A percentile compares a stretch with the other conserved stretches of the same genome.
Conservation (phyloP, 257 asterid species). For the Verbascum thapsus region DNA sequence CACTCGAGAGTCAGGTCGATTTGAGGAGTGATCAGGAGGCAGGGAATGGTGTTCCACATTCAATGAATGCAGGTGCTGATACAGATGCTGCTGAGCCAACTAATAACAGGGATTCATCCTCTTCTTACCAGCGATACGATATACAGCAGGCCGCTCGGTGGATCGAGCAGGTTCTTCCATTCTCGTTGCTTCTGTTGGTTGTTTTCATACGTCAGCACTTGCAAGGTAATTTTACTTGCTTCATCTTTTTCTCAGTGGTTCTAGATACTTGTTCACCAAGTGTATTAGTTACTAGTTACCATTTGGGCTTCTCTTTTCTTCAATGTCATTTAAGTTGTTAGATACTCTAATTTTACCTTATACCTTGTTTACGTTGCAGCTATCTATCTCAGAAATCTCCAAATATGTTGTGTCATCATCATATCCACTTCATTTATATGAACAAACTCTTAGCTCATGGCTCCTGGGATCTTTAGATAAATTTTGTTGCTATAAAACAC, state of each 20-base stretch:
- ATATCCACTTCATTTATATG: background rate
- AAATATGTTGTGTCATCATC: background rate
- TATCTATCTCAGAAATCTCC: background rate
- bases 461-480: too few species aligned
- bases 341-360: constrained; percentile 1
- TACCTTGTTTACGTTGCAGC: background rate
- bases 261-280: background rate
- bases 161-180: constrained; percentile 87
- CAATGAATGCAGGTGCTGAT: constrained; percentile 39
- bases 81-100: constrained; percentile 48
- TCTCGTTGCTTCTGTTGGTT: constrained; percentile 74
- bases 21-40: constrained; percentile 46
- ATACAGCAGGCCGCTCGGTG: constrained; percentile 88
- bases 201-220: constrained; percentile 86
- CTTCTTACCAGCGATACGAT: constrained; percentile 90
- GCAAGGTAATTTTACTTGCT: constrained; percentile 54
- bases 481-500: too few species aligned
- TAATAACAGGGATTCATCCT: constrained; percentile 57
- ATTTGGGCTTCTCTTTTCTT: background rate
- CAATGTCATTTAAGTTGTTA: constrained; percentile 18
- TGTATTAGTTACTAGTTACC: background rate
- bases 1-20: constrained; percentile 69
- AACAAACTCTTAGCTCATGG: too few species aligned
- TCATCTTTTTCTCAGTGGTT: constrained; percentile 9
- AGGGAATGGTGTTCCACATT: constrained; percentile 41